These are phyloP conservation scores for Pseudisothecium myosuroides DNA, from an alignment of 225 moss, liverwort and hornwort genomes.

Conservation along the genomic window DNA sequence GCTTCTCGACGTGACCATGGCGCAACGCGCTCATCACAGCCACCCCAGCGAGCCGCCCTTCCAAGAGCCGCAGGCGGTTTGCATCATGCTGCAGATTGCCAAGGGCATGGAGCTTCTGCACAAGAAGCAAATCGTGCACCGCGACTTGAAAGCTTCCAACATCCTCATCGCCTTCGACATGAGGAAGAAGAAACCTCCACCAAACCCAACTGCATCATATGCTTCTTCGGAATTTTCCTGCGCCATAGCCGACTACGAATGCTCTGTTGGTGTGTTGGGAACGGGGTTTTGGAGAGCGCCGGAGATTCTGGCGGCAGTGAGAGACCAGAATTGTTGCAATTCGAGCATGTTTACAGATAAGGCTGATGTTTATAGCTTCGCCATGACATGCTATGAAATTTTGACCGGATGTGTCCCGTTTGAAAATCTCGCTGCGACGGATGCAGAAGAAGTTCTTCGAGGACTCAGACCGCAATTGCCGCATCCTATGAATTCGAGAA, in stretches of 20 bases:
- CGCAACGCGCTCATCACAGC: not conserved
- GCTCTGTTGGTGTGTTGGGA: slow-evolving; percentile 18
- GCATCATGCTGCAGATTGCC: slow-evolving; percentile 32
- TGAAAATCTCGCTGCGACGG: not conserved
- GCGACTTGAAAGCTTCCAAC: slow-evolving; percentile 35
- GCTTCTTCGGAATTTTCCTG: slow-evolving; percentile 9
- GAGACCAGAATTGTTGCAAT: not conserved
- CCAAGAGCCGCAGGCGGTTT: not conserved
- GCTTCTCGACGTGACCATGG: slow-evolving; percentile 13
- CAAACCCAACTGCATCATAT: not conserved
- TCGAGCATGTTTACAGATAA: not conserved
- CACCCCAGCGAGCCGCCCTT: slow-evolving; percentile 1
- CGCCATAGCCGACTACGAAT: slow-evolving; percentile 24
- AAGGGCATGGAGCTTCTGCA: slow-evolving; percentile 34
- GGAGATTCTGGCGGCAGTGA: slow-evolving; percentile 6
- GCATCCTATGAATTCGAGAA: slow-evolving; percentile 18
- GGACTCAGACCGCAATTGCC: slow-evolving; percentile 21
- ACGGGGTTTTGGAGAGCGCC: slow-evolving; percentile 42
- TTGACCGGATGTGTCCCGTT: slow-evolving; percentile 25
- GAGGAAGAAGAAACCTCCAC: not conserved
- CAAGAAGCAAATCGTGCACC: slow-evolving; percentile 1
- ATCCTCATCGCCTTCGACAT: slow-evolving; percentile 10
- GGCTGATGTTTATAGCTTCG: slow-evolving; percentile 30
- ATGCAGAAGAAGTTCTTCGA: slow-evolving; percentile 2
- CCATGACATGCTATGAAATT: slow-evolving; percentile 30